Evolutionary conservation across 2,329 filamentous ascomycete species (phyloP).

Genomic region (Venturia asperata): DNA sequence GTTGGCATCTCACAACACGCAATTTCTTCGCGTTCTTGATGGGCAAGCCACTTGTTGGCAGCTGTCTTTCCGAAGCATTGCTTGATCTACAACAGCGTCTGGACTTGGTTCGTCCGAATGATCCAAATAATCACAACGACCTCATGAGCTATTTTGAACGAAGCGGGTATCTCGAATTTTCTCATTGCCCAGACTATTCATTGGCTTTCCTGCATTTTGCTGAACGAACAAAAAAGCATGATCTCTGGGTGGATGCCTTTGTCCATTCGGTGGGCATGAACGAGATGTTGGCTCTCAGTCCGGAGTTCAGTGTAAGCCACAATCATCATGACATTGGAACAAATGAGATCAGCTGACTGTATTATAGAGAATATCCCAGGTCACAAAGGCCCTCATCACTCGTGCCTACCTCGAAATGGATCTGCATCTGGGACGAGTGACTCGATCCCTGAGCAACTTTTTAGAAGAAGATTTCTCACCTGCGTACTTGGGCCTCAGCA

Average conservation of each 20-base stretch:
- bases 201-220: conserved; percentile 61
- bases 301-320: conserved; percentile 54
- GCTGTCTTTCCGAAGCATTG: conserved; percentile 56
- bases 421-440: conserved; percentile 51
- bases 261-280: conserved; percentile 74
- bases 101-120: conserved; percentile 50
- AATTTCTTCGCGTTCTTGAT: conserved; percentile 71
- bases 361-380: conserved; percentile 31
- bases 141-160: conserved; percentile 59
- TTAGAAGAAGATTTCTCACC: conserved; percentile 64
- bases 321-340: conserved; percentile 18
- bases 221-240: conserved; percentile 55
- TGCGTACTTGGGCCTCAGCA: conserved; percentile 56
- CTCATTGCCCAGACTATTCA: conserved; percentile 59
- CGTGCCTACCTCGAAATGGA: conserved; percentile 60
- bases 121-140: conserved; percentile 52
- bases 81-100: conserved; percentile 59
- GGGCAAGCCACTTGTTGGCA: conserved; percentile 59
- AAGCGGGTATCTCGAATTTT: conserved; percentile 62
- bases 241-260: conserved; percentile 68
- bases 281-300: conserved; percentile 48
- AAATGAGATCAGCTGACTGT: not conserved
- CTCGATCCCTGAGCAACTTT: conserved; percentile 56
- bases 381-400: conserved; percentile 59
- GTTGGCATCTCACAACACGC: conserved; percentile 61